Conservation (phyloP, 345 rosid genomes). For the Abelmoschus esculentus region DNA sequence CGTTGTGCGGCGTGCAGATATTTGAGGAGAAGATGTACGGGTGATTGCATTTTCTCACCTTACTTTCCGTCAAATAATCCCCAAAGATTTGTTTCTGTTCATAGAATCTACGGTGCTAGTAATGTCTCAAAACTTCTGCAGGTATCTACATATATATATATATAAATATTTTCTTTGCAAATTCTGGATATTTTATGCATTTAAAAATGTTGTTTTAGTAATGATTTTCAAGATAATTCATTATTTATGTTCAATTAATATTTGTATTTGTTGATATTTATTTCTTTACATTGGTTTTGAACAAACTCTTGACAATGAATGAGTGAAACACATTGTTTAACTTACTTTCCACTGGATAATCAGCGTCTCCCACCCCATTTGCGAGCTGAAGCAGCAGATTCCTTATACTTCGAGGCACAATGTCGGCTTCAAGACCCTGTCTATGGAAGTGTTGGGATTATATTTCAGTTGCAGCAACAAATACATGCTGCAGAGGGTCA, state of each 20-base stretch:
- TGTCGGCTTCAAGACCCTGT: constrained; percentile 51
- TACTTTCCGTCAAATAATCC: constrained; percentile 88
- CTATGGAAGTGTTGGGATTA: constrained; percentile 53
- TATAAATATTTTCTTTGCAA: not conserved
- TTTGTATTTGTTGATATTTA: not conserved
- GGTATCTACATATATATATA: constrained; percentile 18
- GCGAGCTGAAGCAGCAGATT: constrained; percentile 43
- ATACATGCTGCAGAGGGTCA: constrained; percentile 35
- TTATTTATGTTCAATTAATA: no score
- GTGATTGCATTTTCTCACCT: constrained; percentile 75
- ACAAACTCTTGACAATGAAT: no score
- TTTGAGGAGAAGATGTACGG: constrained; percentile 66
- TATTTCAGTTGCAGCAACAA: constrained; percentile 37
- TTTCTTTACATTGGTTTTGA: no score
- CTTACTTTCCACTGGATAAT: not conserved
- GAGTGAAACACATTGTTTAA: no score
- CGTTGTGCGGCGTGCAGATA: constrained; percentile 76
- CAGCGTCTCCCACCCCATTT: constrained; percentile 42
- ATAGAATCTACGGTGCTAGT: constrained; percentile 83
- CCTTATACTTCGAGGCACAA: constrained; percentile 47
- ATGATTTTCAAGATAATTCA: no score
- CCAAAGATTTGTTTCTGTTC: constrained; percentile 73
- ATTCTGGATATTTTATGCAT: no score
- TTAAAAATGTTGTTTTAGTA: not conserved
- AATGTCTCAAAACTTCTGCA: constrained; percentile 89